phyloP scores from a whole-genome alignment of 108 stramenopile species.

The Hondaea fermentalgiana region DNA sequence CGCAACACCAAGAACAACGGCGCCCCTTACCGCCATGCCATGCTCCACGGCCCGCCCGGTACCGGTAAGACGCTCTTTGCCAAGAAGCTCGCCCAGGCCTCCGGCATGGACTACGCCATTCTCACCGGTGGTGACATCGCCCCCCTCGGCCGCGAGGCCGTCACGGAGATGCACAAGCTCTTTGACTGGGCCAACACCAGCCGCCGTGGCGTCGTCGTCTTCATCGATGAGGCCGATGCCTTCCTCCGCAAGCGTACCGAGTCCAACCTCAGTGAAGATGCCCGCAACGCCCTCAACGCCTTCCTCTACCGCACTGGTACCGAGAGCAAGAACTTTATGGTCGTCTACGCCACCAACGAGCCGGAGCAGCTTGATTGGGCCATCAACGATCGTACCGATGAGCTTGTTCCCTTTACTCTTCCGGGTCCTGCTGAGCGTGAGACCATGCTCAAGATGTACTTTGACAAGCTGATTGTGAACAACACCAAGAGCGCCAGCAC shows the following conservation, averaged over 20 bases:
- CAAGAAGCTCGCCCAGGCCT: conserved; percentile 47
- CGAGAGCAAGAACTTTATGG: conserved; percentile 62
- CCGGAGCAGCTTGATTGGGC: conserved; percentile 69
- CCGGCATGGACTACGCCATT: conserved; percentile 72
- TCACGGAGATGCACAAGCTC: conserved; percentile 64
- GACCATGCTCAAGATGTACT: conserved; percentile 53
- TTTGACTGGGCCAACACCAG: conserved; percentile 64
- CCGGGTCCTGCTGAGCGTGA: conserved; percentile 49
- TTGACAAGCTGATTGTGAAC: conserved; percentile 42
- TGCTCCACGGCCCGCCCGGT: conserved; percentile 61
- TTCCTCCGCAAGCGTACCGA: conserved; percentile 54
- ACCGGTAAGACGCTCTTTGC: conserved; percentile 67
- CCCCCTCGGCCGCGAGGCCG: conserved; percentile 68
- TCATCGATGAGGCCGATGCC: conserved; percentile 76
- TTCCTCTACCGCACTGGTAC: conserved; percentile 69
- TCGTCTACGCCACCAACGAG: conserved; percentile 71
- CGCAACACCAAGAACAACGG: conserved; percentile 54
- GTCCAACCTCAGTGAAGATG: conserved; percentile 38
- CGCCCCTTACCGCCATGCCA: conserved; percentile 66
- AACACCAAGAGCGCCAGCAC: conserved; percentile 17
- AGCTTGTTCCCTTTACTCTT: conserved; percentile 55
- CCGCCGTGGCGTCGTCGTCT: conserved; percentile 58
- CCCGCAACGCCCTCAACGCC: conserved; percentile 68
- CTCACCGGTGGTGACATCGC: conserved; percentile 77
- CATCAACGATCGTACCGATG: conserved; percentile 68